Base-by-base conservation (phyloP, 306 rosid species). In the Ammopiptanthus mongolicus region DNA sequence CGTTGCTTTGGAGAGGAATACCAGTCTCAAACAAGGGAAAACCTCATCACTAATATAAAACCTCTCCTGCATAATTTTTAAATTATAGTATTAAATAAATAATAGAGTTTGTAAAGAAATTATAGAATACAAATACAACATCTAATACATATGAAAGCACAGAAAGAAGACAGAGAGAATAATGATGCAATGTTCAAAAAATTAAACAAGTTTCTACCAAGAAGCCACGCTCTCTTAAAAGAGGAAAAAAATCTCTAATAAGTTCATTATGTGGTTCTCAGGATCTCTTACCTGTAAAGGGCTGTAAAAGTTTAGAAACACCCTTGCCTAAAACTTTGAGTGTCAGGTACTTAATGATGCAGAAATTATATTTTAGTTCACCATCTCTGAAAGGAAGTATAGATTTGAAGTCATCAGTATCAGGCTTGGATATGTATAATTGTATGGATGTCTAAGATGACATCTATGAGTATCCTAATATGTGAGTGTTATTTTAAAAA, bases 21-120 rank as follows among this genome's bases (percentile, higher is more conserved):
- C 99, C 99, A 44, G 99, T 95, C 82, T 87, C 99, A 76, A 95
- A 95, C 88, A 95, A 81, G 39, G 99, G 99, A 95, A 82, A 76
- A 95, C 99, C 64, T 90, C 87, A 75, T 95, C 99, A 25, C 99
- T 97, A 71, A 92, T 92, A 81, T 95, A 95, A 90, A 95, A 92
- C 60, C 99, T 90, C 81, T 95, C 99, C 99, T 95, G 95, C 74
- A 36, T 11, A 12, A 69, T 64, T 61, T 37, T 34, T 34, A 64
- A 55, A 71, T 80, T 14, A 41, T 36, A 34, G 37, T 34, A 34
- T 34, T 5, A n/a, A 65, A 18, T 60, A 53, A n/a, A 33, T 11
- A 65, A 10, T 1, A 8, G n/a, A 33, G 29, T 44, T n/a, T n/a
- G n/a, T n/a, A n/a, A n/a, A n/a, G 73, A 58, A 13, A 13, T n/a